Base-by-base conservation (phyloP, 768 basidiomycete genomes). In the Leccinum boreale region DNA sequence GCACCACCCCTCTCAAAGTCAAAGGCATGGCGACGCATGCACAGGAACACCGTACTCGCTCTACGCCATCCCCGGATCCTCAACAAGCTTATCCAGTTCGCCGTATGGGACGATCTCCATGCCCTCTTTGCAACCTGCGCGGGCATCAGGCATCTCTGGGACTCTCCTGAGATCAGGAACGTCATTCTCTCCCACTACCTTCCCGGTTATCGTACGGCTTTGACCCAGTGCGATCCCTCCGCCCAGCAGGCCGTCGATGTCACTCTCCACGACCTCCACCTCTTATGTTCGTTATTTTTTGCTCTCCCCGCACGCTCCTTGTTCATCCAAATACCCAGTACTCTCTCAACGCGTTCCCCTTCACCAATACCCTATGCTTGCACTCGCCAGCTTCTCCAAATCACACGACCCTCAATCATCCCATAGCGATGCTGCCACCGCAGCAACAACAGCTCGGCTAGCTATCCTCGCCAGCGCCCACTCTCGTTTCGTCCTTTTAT, bases 341-440 rank as follows among this genome's bases (percentile, higher is more conserved):
- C 73, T 85, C 50, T 90, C 90, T 0, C 86, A 87, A 64, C 75
- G 75, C 10, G 72, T 85, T 10, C 81, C 84, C 0, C 77, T 90
- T 23, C 87, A 90, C 62, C 78, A 77, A 33, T 92, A 92, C 63
- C 89, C 90, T 0, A 82, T 82, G 67, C 84, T 86, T 57, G 84
- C 88, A 17, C 76, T 90, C 8, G 72, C 79, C 21, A 65, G 75
- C n/a, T 72, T 88, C 36, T 80, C 79, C 14, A 70, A 74, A 5
- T 58, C 76, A 3, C 57, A 65, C 49, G 69, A 61, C 5, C 52
- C 56, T 75, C 24, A 68, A 71, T 33, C 60, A 71, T 33, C 60
- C 61, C 54, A 59, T 12, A 70, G 76, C 58, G 71, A 77, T 60
- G 61, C 62, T 48, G 19, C 61, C 9, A 29, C 55, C 17, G 31